These are phyloP conservation scores for Sugiyamaella castrensis DNA, from an alignment of 1,139 yeast genomes.

Conservation along the genomic window DNA sequence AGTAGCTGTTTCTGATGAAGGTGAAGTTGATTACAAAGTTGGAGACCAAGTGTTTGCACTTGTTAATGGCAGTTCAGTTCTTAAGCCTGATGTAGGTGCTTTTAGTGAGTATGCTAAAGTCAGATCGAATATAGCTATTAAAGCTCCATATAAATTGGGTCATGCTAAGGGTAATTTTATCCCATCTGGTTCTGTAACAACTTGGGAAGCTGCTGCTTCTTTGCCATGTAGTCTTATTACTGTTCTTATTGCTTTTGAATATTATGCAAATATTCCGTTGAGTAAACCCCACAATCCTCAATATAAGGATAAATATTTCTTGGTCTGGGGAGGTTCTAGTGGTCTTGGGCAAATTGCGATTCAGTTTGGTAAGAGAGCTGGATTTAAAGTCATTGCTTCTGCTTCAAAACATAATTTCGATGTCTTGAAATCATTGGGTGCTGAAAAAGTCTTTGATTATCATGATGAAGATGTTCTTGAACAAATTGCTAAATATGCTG, in stretches of 20 bases:
- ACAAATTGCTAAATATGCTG: constrained; percentile 45
- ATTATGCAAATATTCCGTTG: constrained; percentile 22
- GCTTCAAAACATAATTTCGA: constrained; percentile 49
- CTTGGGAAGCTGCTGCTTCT: constrained; percentile 64
- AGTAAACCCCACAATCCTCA: constrained; percentile 11
- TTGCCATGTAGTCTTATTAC: constrained; percentile 43
- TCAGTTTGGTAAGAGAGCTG: constrained; percentile 51
- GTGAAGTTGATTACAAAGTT: constrained; percentile 48
- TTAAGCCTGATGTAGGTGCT: constrained; percentile 48
- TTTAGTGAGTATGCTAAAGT: constrained; percentile 53
- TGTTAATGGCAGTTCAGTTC: constrained; percentile 49
- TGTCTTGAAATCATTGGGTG: constrained; percentile 51
- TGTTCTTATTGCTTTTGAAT: constrained; percentile 21
- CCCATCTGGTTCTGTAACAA: constrained; percentile 42
- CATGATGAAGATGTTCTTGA: constrained; percentile 51
- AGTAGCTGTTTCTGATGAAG: constrained; percentile 58
- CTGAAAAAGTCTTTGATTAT: constrained; percentile 60
- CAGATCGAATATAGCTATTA: constrained; percentile 17
- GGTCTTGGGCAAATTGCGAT: constrained; percentile 57
- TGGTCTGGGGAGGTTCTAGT: constrained; percentile 65
- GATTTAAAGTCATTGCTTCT: constrained; percentile 53
- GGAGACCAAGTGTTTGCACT: constrained; percentile 56
- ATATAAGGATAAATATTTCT: constrained; percentile 28
- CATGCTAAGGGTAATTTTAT: constrained; percentile 16
- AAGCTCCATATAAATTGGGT: constrained; percentile 4